Evolutionary conservation across 2,329 filamentous ascomycete genomes (phyloP).

Genomic region (Annulohypoxylon truncatum): DNA sequence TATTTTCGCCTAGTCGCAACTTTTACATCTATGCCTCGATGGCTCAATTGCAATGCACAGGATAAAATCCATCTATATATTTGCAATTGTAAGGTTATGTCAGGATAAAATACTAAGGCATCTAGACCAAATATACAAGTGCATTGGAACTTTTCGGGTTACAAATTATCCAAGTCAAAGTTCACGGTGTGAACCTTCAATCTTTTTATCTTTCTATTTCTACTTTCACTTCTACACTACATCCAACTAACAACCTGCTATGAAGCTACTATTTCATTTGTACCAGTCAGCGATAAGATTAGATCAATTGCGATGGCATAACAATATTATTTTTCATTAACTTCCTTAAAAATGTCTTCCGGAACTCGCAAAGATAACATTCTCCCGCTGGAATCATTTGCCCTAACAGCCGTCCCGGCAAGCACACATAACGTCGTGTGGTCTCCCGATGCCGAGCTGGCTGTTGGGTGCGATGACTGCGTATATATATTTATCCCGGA

Average conservation of each 20-base stretch:
- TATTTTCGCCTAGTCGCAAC: no score
- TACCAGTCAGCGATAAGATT: neutral
- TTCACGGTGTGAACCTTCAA: no score
- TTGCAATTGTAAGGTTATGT: no score
- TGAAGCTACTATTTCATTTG: neutral
- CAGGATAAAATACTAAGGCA: no score
- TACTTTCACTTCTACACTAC: neutral
- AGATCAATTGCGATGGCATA: conserved; percentile 1
- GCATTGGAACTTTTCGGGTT: neutral
- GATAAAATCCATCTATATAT: no score
- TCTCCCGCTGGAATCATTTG: conserved; percentile 61
- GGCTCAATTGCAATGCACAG: no score
- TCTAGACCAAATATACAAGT: no score
- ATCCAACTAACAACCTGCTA: neutral
- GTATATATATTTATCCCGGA: conserved; percentile 64
- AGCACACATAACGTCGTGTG: conserved; percentile 60
- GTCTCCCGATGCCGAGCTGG: conserved; percentile 69
- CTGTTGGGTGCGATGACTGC: conserved; percentile 67
- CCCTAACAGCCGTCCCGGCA: conserved; percentile 58
- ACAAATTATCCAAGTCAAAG: neutral
- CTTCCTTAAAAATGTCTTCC: conserved; percentile 33
- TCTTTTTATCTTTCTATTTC: neutral
- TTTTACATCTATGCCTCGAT: no score
- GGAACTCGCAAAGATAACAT: conserved; percentile 48
- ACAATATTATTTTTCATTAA: neutral